phyloP scores from a whole-genome alignment of 331 rosid species.

The Quercus tomentella region DNA sequence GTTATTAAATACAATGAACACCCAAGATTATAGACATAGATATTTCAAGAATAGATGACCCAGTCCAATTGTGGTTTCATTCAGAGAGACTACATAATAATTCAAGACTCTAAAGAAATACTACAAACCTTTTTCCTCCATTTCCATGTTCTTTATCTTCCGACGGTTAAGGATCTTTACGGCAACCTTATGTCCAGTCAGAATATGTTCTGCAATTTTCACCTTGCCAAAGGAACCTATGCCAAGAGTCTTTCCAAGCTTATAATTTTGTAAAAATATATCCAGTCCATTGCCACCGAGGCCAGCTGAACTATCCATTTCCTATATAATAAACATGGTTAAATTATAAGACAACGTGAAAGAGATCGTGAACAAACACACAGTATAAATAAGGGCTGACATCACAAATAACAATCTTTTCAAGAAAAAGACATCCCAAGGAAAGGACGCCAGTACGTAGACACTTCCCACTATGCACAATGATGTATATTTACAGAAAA shows the following conservation, averaged over 20 bases:
- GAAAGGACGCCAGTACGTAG: not conserved
- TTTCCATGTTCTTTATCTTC: constrained; percentile 75
- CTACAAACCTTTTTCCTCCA: constrained; percentile 82
- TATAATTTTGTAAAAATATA: constrained; percentile 63
- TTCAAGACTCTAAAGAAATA: not conserved
- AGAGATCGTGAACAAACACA: not conserved
- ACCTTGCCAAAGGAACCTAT: constrained; percentile 89
- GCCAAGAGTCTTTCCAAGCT: constrained; percentile 88
- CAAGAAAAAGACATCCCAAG: not conserved
- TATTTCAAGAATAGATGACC: not conserved
- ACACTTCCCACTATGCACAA: not conserved
- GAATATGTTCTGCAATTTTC: constrained; percentile 76
- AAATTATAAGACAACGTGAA: constrained; percentile 1
- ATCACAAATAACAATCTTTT: not conserved
- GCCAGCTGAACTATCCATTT: constrained; percentile 56
- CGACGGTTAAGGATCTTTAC: constrained; percentile 87
- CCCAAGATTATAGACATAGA: not conserved
- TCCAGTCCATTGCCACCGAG: constrained; percentile 51
- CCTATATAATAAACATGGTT: constrained; percentile 20
- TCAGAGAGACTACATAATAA: not conserved
- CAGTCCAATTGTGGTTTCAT: not conserved
- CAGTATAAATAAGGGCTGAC: not conserved
- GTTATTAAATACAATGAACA: not conserved
- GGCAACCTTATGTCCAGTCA: constrained; percentile 89
- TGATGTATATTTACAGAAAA: not conserved